phyloP scores from a whole-genome alignment of 805 yeast species.

The Spathaspora sp. region DNA sequence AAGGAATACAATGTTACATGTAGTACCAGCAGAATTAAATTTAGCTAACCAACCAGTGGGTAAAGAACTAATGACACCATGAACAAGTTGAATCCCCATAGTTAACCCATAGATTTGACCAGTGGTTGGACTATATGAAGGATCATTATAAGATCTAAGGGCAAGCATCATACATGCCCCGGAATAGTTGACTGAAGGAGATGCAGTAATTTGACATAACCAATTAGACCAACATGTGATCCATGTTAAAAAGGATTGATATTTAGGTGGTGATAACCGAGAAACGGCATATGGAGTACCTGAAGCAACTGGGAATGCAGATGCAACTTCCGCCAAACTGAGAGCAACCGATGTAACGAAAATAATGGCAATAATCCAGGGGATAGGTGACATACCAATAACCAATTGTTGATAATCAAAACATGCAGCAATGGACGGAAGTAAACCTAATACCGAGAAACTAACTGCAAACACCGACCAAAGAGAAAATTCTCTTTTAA shows the following conservation, averaged over 20 bases:
- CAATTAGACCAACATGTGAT: conserved; percentile 62
- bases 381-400: conserved; percentile 59
- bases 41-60: conserved; percentile 55
- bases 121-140: conserved; percentile 36
- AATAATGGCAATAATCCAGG: conserved; percentile 54
- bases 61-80: conserved; percentile 45
- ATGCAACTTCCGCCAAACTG: conserved; percentile 62
- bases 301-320: conserved; percentile 65
- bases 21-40: conserved; percentile 48
- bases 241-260: conserved; percentile 56
- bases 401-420: conserved; percentile 57
- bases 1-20: conserved; percentile 46
- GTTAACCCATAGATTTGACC: conserved; percentile 53
- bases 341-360: conserved; percentile 57
- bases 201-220: conserved; percentile 59
- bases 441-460: conserved; percentile 59
- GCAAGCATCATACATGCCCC: conserved; percentile 58
- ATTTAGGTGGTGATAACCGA: conserved; percentile 54
- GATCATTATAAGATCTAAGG: conserved; percentile 38
- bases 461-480: conserved; percentile 60
- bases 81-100: conserved; percentile 46
- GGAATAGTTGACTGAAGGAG: conserved; percentile 58
- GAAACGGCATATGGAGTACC: conserved; percentile 70
- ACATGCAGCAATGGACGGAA: conserved; percentile 65
- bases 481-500: conserved; percentile 55